Evolutionary conservation across 2,329 filamentous ascomycete species (phyloP).

Genomic region (Claviceps purpurea): DNA sequence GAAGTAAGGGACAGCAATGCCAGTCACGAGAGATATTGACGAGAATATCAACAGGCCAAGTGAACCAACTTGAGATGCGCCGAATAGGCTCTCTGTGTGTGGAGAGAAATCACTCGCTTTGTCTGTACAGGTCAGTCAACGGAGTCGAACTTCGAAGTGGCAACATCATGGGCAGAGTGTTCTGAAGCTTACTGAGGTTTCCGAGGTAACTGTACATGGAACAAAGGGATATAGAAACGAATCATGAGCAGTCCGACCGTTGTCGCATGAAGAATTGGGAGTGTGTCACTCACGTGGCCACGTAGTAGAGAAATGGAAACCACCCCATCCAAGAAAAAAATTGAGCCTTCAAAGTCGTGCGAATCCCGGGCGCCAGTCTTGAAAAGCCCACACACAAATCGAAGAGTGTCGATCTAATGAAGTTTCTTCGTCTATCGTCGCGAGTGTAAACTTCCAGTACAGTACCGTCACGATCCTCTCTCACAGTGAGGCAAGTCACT

Average conservation of each 20-base stretch:
- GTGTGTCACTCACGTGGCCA: neutral
- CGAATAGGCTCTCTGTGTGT: neutral
- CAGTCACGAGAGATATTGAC: neutral
- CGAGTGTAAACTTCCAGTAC: neutral
- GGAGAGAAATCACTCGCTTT: neutral
- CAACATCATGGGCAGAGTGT: neutral
- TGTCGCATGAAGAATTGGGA: neutral
- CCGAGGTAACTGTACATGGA: neutral
- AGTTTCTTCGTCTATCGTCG: neutral
- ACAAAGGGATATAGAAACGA: too few relatives aligned
- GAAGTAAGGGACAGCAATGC: neutral
- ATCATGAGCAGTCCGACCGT: neutral
- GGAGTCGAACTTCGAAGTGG: too few relatives aligned
- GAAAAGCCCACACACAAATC: neutral
- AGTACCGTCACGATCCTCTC: neutral
- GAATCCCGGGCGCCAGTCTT: neutral
- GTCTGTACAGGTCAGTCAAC: neutral
- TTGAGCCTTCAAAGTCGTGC: neutral
- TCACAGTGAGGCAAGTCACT: neutral
- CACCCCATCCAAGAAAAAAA: constrained; percentile 1
- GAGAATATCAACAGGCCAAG: neutral
- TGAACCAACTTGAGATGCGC: neutral
- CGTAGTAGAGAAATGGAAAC: constrained; percentile 2
- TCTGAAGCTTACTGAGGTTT: neutral
- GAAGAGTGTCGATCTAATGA: neutral